Conservation (phyloP, 331 rosid species). For the Acacia concinna region DNA sequence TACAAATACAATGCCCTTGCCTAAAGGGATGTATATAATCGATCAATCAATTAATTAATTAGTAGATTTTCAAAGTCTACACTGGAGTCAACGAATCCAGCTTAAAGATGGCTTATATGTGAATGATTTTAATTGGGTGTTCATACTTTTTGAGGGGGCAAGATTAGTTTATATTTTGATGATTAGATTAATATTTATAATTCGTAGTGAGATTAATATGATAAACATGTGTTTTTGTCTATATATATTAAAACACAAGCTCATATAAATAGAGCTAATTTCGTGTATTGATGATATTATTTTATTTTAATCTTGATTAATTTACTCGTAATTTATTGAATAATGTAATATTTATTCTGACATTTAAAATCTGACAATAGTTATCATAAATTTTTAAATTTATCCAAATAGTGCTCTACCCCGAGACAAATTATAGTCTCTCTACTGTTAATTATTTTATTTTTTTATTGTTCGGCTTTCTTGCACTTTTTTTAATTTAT, state of each 20-base stretch:
- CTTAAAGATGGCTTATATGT: neutral
- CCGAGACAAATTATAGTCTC: neutral
- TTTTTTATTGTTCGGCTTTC: neutral
- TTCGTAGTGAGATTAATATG: neutral
- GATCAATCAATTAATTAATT: neutral
- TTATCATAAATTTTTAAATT: neutral
- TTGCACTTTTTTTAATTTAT: neutral
- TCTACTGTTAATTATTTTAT: neutral
- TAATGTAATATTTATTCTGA: neutral
- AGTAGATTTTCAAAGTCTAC: neutral
- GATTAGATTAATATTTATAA: neutral
- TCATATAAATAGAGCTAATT: neutral
- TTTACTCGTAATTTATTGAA: neutral
- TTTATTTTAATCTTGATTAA: neutral
- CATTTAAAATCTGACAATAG: neutral
- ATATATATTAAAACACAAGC: neutral
- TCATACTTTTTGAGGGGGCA: neutral
- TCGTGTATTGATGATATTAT: neutral
- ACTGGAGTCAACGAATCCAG: conserved; percentile 15
- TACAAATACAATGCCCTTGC: neutral
- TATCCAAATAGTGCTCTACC: neutral
- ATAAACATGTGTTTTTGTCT: neutral
- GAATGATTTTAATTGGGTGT: neutral
- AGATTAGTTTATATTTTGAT: neutral
- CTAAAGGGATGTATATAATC: neutral